These are phyloP conservation scores for Xylaria sp. DNA, from an alignment of 2,329 filamentous ascomycete genomes.

Conservation along the genomic window DNA sequence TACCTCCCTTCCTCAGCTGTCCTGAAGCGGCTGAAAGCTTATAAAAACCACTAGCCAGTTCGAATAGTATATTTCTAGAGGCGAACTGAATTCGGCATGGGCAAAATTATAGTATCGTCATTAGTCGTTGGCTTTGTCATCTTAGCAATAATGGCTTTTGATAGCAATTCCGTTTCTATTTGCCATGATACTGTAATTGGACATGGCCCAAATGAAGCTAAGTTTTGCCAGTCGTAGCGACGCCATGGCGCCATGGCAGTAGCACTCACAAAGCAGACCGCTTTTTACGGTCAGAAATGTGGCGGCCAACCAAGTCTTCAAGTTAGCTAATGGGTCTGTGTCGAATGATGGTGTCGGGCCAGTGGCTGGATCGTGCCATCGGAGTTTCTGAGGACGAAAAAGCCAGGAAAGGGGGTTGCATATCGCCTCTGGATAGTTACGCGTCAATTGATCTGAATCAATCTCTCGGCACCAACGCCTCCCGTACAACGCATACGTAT, in stretches of 20 bases:
- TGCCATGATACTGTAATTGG: slow-evolving; percentile 1
- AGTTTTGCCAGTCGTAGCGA: slow-evolving; percentile 16
- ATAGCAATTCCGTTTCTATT: slow-evolving; percentile 8
- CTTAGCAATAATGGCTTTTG: neutral
- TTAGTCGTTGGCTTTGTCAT: neutral
- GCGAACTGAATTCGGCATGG: slow-evolving; percentile 17
- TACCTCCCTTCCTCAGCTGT: slow-evolving; percentile 26
- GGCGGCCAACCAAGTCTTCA: slow-evolving; percentile 23
- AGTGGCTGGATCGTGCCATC: neutral
- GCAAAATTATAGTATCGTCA: no score
- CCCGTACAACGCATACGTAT: slow-evolving; percentile 14
- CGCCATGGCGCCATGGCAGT: neutral
- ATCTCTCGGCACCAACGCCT: slow-evolving; percentile 15
- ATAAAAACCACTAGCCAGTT: neutral
- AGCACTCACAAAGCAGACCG: slow-evolving; percentile 6
- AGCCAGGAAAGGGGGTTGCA: slow-evolving; percentile 25
- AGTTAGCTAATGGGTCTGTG: slow-evolving; percentile 8
- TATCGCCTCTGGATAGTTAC: slow-evolving; percentile 14
- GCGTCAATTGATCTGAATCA: slow-evolving; percentile 17
- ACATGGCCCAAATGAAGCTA: neutral
- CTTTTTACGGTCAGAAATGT: slow-evolving; percentile 9
- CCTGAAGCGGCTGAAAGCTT: slow-evolving; percentile 21
- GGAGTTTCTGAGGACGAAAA: slow-evolving; percentile 11
- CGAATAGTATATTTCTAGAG: slow-evolving; percentile 14
- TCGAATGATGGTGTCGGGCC: slow-evolving; percentile 11